Percentiles rank a stretch among this genome's conserved stretches.
Evolutionary conservation across 2,329 filamentous ascomycete genomes (phyloP).

Genomic region (Fusarium denticulatum): DNA sequence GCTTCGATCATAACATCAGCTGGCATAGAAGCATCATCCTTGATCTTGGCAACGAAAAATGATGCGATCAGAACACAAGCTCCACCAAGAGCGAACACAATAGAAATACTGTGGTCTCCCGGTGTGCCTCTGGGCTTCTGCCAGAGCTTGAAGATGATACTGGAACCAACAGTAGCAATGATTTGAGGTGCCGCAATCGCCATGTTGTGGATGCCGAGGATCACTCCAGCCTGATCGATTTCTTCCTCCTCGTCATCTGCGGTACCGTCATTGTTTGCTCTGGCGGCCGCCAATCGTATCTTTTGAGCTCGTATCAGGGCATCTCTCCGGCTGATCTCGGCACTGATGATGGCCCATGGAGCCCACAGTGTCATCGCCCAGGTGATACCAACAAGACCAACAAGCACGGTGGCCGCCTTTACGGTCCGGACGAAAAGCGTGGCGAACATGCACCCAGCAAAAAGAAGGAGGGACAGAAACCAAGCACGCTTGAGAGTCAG

Average conservation of each 20-base stretch:
- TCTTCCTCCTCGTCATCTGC: constrained; percentile 56
- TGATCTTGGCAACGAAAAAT: constrained; percentile 74
- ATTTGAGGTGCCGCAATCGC: constrained; percentile 92
- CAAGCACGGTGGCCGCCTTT: constrained; percentile 76
- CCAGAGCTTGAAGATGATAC: constrained; percentile 82
- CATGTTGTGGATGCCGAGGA: constrained; percentile 96
- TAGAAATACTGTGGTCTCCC: constrained; percentile 86
- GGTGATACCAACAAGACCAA: constrained; percentile 85
- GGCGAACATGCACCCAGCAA: constrained; percentile 81
- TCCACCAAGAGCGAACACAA: constrained; percentile 87
- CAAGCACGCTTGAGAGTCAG: constrained; percentile 90
- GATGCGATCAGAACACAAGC: constrained; percentile 80
- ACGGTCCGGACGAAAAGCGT: constrained; percentile 82
- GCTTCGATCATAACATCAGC: constrained; percentile 52
- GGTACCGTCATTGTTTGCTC: constrained; percentile 19
- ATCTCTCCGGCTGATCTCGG: constrained; percentile 87
- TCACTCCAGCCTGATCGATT: constrained; percentile 84
- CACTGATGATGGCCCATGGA: constrained; percentile 93
- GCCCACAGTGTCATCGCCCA: constrained; percentile 97
- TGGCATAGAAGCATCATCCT: constrained; percentile 63
- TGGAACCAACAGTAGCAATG: constrained; percentile 85
- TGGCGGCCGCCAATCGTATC: constrained; percentile 34
- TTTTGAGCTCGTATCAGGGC: constrained; percentile 59
- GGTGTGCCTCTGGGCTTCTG: constrained; percentile 88
- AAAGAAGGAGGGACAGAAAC: constrained; percentile 86